phyloP scores from a whole-genome alignment of 768 basidiomycete species.

The Sutorius australiensis region DNA sequence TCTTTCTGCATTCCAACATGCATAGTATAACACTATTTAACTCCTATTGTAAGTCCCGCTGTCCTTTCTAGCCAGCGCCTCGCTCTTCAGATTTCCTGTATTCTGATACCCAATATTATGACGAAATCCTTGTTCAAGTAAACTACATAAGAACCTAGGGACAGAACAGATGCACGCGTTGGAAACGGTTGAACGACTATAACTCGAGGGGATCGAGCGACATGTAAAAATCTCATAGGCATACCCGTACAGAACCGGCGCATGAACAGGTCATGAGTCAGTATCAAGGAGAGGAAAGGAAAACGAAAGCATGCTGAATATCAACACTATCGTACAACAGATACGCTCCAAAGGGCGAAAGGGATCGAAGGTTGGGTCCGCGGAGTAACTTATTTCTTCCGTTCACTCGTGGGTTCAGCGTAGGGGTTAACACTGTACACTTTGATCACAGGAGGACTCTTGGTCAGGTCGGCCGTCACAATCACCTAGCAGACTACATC shows the following conservation, averaged over 20 bases:
- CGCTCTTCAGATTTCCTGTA: background rate
- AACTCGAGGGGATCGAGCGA: constrained; percentile 17
- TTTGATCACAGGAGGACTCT: constrained; percentile 95
- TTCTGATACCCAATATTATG: background rate
- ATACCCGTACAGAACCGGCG: constrained; percentile 28
- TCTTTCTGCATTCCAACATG: background rate
- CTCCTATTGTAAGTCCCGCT: background rate
- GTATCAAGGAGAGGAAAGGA: constrained; percentile 27
- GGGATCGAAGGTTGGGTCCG: background rate
- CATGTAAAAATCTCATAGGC: constrained; percentile 26
- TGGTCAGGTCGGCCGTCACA: constrained; percentile 90
- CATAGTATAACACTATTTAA: background rate
- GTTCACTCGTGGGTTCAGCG: constrained; percentile 47
- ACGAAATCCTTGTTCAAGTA: constrained; percentile 14
- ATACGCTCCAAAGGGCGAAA: constrained; percentile 6
- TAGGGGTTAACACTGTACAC: constrained; percentile 96
- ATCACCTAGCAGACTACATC: constrained; percentile 59
- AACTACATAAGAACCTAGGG: constrained; percentile 22
- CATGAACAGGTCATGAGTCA: constrained; percentile 30
- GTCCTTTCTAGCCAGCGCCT: background rate
- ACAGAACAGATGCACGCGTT: constrained; percentile 17
- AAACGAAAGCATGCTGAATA: constrained; percentile 31
- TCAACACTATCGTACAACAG: constrained; percentile 31
- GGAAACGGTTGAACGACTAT: constrained; percentile 12
- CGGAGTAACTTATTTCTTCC: constrained; percentile 31